Evolutionary conservation across 2,329 filamentous ascomycete genomes (phyloP), one percentile per base, ranked within the genome.

Genomic region (Pseudocercospora vitis): DNA sequence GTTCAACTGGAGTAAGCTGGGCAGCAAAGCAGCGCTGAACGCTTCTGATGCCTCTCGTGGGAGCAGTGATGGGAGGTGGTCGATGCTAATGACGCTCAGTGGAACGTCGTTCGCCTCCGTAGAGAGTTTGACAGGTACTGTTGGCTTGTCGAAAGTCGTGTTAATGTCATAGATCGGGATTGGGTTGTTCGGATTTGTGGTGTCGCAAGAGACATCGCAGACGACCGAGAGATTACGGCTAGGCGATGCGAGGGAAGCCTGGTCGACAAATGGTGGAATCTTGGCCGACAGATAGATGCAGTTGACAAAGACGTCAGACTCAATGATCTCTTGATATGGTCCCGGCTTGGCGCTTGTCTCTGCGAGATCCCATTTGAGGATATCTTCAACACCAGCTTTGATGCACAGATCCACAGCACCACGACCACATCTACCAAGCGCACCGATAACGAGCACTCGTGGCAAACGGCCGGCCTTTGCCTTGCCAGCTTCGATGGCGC

Each of bases 61-160:
- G 31, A 97, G 78, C 62, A 96, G 81, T 49, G 84, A 87, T 3
- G 90, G 89, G 48, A 95, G 79, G 69, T 95, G 89, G 72, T 95
- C 89, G 66, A 95, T 94, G 70, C 84, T 87, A 73, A 96, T 95
- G 63, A 96, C 88, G 44, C 82, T 85, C 52, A 96, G 74, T 6
- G 81, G 80, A 18, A 68, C 32, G n/a, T 64, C 60, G 39, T 61
- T 67, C 0, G 83, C 81, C 49, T 76, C 75, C 3, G 42, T 74
- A 66, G 75, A 82, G 60, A 79, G 83, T 28, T 83, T 76, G 19
- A 94, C 87, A 1, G 85, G 81, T 0, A 95, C 85, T 1, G 90
- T 96, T n/a, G 91, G 92, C 69, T 88, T 84, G 69, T 85, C 83
- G 69, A 96, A 96, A 18, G 90, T 94, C 44, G 88, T 96, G 72